Percentiles rank a stretch among this genome's conserved stretches.
These are phyloP conservation scores for Kurtzmaniella quercitrusa DNA, from an alignment of 1,139 yeast genomes.

Conservation along the genomic window DNA sequence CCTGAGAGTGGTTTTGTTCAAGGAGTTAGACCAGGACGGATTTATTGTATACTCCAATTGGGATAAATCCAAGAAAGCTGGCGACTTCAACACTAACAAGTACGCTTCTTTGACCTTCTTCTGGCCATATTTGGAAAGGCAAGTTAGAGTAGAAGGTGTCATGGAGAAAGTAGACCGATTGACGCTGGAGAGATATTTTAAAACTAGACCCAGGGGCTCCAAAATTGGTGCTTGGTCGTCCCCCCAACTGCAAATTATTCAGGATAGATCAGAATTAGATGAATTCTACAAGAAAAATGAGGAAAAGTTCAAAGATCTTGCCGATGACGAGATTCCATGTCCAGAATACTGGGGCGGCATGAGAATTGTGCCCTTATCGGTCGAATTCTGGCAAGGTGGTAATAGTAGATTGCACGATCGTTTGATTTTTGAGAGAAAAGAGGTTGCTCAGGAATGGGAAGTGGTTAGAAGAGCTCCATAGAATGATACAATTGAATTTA, in stretches of 20 bases:
- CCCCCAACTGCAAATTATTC: constrained; percentile 69
- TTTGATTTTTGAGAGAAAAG: constrained; percentile 62
- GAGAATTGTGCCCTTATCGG: constrained; percentile 78
- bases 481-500: constrained; percentile 4
- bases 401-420: constrained; percentile 88
- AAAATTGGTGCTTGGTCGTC: constrained; percentile 97
- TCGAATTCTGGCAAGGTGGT: constrained; percentile 98
- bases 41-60: constrained; percentile 90
- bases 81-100: constrained; percentile 67
- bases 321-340: constrained; percentile 68
- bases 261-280: constrained; percentile 61
- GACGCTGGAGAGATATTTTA: constrained; percentile 72
- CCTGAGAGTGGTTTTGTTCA: constrained; percentile 76
- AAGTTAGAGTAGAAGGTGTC: constrained; percentile 86
- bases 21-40: constrained; percentile 82
- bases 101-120: constrained; percentile 84
- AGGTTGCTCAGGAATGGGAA: constrained; percentile 50
- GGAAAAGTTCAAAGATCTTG: constrained; percentile 52
- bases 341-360: constrained; percentile 97
- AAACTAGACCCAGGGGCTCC: constrained; percentile 87
- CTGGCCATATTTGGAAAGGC: constrained; percentile 89
- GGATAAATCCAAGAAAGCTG: constrained; percentile 77
- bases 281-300: constrained; percentile 42
- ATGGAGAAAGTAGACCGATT: constrained; percentile 72
- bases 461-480: constrained; percentile 73